Evolutionary conservation across 2,329 filamentous ascomycete species (phyloP).

Genomic region (Alternaria triticimaculans): DNA sequence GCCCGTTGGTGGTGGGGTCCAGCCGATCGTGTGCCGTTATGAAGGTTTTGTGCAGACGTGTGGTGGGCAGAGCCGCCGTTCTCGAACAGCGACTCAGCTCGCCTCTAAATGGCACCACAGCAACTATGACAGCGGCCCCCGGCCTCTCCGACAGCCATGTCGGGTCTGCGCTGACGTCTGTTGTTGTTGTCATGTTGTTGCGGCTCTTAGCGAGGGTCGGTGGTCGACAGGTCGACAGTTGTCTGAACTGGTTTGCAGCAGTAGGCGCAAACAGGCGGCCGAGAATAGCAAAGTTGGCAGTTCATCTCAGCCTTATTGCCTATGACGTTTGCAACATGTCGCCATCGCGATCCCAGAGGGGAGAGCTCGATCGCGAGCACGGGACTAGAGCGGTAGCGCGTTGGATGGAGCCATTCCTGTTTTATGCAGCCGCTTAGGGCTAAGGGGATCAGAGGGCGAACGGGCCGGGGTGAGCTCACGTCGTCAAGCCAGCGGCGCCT

Average conservation of each 20-base stretch:
- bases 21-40: slow-evolving; percentile 26
- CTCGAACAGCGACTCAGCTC: slow-evolving; percentile 42
- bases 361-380: slow-evolving; percentile 36
- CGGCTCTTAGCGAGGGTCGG: neutral
- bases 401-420: slow-evolving; percentile 38
- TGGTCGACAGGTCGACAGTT: slow-evolving; percentile 13
- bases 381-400: slow-evolving; percentile 30
- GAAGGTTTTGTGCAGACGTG: slow-evolving; percentile 45
- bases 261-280: slow-evolving; percentile 9
- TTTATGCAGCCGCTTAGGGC: slow-evolving; percentile 39
- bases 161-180: slow-evolving; percentile 13
- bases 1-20: slow-evolving; percentile 44
- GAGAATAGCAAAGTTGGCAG: slow-evolving; percentile 32
- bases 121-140: slow-evolving; percentile 32
- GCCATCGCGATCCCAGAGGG: slow-evolving; percentile 38
- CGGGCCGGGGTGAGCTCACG: slow-evolving; percentile 36
- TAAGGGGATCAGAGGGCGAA: slow-evolving; percentile 32
- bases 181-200: slow-evolving; percentile 16
- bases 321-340: slow-evolving; percentile 41
- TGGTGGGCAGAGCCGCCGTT: slow-evolving; percentile 30
- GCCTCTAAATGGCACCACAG: slow-evolving; percentile 17
- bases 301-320: slow-evolving; percentile 28
- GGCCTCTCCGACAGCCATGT: slow-evolving; percentile 30
- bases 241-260: slow-evolving; percentile 14
- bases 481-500: slow-evolving; percentile 27